Conservation (phyloP, 306 rosid genomes). For the Trifolium repens region DNA sequence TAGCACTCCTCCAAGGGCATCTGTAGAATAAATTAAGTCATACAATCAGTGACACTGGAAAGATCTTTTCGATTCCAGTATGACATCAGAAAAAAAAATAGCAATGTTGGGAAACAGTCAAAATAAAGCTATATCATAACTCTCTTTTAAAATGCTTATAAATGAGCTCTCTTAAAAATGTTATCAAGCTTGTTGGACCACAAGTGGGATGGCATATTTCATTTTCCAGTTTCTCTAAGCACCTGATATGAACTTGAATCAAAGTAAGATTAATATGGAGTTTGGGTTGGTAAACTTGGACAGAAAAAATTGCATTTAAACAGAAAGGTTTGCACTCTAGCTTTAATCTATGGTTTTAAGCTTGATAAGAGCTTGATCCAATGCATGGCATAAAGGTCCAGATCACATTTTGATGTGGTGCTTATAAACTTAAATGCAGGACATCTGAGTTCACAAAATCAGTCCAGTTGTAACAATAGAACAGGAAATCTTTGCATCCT, state of each 20-base stretch:
- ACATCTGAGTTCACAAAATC: not conserved
- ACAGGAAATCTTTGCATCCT: no score
- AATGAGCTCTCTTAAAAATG: conserved; percentile 10
- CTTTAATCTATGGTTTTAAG: conserved; percentile 13
- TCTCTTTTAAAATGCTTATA: not conserved
- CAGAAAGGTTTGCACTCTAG: not conserved
- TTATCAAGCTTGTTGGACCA: not conserved
- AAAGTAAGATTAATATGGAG: not conserved
- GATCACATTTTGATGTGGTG: not conserved
- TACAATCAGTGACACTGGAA: conserved; percentile 33
- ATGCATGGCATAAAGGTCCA: not conserved
- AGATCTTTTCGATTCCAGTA: conserved; percentile 30
- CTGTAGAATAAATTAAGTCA: conserved; percentile 49
- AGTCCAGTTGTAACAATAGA: not conserved
- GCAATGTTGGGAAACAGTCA: conserved; percentile 29
- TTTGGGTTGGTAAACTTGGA: conserved; percentile 9
- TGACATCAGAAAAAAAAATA: conserved; percentile 35
- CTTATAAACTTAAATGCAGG: not conserved
- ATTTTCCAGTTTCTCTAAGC: conserved; percentile 28
- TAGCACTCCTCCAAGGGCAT: conserved; percentile 67
- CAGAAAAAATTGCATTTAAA: not conserved
- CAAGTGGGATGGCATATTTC: not conserved
- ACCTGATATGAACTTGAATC: conserved; percentile 2
- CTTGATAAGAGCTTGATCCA: conserved; percentile 20
- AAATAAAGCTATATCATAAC: conserved; percentile 21